A percentile compares a stretch with the other conserved stretches of the same genome.
phyloP scores from a whole-genome alignment of 2,329 filamentous ascomycete species.

The Exophiala xenobiotica region DNA sequence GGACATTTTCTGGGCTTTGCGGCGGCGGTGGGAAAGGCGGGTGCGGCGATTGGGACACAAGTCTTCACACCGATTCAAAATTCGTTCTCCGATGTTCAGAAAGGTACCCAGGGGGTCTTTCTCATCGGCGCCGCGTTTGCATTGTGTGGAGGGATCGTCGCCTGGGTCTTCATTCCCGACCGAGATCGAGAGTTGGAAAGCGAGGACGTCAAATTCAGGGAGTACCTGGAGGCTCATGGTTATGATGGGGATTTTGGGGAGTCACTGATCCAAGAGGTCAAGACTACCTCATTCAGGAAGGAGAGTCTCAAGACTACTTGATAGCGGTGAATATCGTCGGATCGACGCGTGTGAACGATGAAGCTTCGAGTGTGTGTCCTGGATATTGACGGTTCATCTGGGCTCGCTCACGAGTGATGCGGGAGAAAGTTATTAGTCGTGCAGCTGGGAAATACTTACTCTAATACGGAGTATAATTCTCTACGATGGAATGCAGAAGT shows the following conservation, averaged over 20 bases:
- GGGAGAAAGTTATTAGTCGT: too few species aligned
- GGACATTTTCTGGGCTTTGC: slow-evolving; percentile 53
- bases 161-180: slow-evolving; percentile 50
- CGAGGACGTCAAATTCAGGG: slow-evolving; percentile 47
- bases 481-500: too few species aligned
- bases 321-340: too few species aligned
- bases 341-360: too few species aligned
- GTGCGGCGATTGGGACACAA: slow-evolving; percentile 52
- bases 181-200: slow-evolving; percentile 44
- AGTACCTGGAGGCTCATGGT: slow-evolving; percentile 45
- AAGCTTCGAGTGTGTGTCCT: too few species aligned
- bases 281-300: slow-evolving; percentile 7
- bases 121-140: slow-evolving; percentile 54
- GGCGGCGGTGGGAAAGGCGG: slow-evolving; percentile 50
- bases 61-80: slow-evolving; percentile 54
- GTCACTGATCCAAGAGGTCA: slow-evolving; percentile 7
- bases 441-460: too few species aligned
- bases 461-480: too few species aligned
- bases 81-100: slow-evolving; percentile 41
- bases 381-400: too few species aligned
- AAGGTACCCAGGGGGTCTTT: slow-evolving; percentile 52
- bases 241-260: slow-evolving; percentile 35
- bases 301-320: slow-evolving; percentile 6
- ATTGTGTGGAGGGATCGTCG: slow-evolving; percentile 45
- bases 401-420: too few species aligned